phyloP scores from a whole-genome alignment of 108 stramenopile genomes.

The Cyclostephanos invisitatus region DNA sequence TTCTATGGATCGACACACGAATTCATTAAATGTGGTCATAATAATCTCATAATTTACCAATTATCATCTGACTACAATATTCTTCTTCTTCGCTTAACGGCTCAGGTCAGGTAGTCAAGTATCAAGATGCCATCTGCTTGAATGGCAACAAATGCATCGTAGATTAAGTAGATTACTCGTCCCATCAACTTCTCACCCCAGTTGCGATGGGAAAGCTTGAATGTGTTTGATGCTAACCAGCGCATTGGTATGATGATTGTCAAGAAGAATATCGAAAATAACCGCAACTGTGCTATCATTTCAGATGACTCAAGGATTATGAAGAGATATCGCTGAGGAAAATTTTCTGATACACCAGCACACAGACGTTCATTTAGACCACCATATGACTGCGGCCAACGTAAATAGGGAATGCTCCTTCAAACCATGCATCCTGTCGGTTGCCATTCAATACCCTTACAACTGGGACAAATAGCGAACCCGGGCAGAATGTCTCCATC shows the following conservation, averaged over 20 bases:
- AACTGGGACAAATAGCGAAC: background rate
- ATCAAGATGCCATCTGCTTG: background rate
- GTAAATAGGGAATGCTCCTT: constrained; percentile 17
- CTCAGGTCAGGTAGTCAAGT: background rate
- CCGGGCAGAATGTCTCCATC: too few species aligned
- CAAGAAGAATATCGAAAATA: constrained; percentile 7
- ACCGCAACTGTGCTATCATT: background rate
- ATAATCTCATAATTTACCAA: too few species aligned
- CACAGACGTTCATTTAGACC: constrained; percentile 3
- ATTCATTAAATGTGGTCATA: too few species aligned
- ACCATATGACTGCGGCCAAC: background rate
- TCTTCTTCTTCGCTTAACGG: too few species aligned
- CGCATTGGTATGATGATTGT: constrained; percentile 14
- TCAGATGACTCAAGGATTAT: too few species aligned
- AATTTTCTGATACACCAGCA: too few species aligned
- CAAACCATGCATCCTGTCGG: constrained; percentile 20
- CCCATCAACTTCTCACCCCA: constrained; percentile 31
- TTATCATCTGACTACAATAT: too few species aligned
- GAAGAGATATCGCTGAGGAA: too few species aligned
- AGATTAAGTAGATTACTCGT: background rate
- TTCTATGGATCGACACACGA: too few species aligned
- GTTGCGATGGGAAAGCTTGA: constrained; percentile 5
- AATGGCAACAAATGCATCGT: constrained; percentile 12
- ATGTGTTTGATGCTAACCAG: constrained; percentile 12
- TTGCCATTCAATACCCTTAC: constrained; percentile 5